Percentiles rank a stretch among this genome's conserved stretches.
phyloP scores from a whole-genome alignment of 2,329 filamentous ascomycete genomes.

The Knufia petricola region DNA sequence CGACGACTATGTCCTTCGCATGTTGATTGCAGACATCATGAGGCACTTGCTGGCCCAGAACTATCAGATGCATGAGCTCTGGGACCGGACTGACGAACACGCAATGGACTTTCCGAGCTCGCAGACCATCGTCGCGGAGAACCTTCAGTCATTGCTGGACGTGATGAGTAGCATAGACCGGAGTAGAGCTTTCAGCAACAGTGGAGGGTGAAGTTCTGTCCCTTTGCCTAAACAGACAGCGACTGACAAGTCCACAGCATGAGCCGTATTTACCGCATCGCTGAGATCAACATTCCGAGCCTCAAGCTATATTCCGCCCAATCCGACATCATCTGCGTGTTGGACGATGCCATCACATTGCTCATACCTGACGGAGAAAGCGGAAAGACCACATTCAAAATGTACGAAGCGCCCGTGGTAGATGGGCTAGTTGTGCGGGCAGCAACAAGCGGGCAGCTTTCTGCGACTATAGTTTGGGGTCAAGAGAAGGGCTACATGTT shows the following conservation, averaged over 20 bases:
- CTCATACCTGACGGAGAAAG: not conserved
- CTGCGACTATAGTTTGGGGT: too few species aligned
- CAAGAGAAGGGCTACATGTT: too few species aligned
- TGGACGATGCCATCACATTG: not conserved
- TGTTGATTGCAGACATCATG: constrained; percentile 18
- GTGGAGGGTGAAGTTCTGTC: too few species aligned
- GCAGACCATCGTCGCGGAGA: not conserved
- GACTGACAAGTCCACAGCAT: not conserved
- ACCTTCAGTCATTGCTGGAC: not conserved
- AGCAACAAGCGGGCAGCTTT: too few species aligned
- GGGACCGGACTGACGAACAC: not conserved
- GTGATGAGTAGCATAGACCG: not conserved
- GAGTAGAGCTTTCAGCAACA: not conserved
- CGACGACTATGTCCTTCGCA: constrained; percentile 12
- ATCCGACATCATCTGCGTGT: not conserved
- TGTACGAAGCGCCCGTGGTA: not conserved
- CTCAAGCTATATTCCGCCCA: not conserved
- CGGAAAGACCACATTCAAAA: not conserved
- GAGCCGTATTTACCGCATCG: not conserved
- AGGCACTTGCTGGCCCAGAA: constrained; percentile 9
- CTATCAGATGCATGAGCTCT: not conserved
- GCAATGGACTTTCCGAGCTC: constrained; percentile 1
- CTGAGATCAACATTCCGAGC: not conserved
- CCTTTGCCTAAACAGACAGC: too few species aligned
- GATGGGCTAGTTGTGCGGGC: not conserved